Percentiles rank a stretch among this genome's conserved stretches.
phyloP scores from a whole-genome alignment of 78 protist species.

The Chrysochromulina tobinii region DNA sequence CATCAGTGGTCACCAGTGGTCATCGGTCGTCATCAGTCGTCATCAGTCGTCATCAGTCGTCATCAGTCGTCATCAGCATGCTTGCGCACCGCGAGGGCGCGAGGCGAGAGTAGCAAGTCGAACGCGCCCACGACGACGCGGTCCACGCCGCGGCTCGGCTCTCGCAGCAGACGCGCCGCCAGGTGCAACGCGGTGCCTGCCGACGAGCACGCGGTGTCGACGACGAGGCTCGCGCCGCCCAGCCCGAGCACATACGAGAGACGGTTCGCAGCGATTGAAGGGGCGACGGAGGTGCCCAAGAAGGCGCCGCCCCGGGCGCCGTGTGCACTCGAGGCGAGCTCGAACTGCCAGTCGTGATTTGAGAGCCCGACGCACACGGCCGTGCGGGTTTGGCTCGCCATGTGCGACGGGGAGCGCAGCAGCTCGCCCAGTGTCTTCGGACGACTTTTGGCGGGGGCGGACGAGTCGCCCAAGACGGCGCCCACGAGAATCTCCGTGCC shows the following conservation, averaged over 20 bases:
- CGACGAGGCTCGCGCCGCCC: background rate
- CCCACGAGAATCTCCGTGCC: too few relatives aligned
- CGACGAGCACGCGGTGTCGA: background rate
- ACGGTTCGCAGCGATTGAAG: background rate
- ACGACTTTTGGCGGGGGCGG: too few relatives aligned
- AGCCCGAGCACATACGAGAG: background rate
- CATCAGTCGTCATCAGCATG: background rate
- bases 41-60: too few relatives aligned
- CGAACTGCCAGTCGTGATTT: background rate
- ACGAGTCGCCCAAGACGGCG: too few relatives aligned
- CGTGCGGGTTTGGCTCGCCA: background rate
- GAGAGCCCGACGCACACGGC: background rate
- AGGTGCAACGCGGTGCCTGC: background rate
- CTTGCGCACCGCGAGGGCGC: background rate
- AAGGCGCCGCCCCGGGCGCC: background rate
- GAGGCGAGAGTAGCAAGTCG: too few relatives aligned
- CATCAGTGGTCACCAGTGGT: too few relatives aligned
- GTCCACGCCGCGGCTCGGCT: too few relatives aligned
- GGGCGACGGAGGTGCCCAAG: background rate
- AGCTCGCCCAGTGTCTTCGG: too few relatives aligned
- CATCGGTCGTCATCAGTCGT: too few relatives aligned
- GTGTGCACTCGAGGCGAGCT: background rate
- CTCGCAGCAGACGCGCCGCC: background rate
- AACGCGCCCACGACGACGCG: too few relatives aligned
- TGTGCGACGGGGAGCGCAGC: too few relatives aligned